Evolutionary conservation across 345 rosid genomes (phyloP).

Genomic region (Hibiscus tridactylites): DNA sequence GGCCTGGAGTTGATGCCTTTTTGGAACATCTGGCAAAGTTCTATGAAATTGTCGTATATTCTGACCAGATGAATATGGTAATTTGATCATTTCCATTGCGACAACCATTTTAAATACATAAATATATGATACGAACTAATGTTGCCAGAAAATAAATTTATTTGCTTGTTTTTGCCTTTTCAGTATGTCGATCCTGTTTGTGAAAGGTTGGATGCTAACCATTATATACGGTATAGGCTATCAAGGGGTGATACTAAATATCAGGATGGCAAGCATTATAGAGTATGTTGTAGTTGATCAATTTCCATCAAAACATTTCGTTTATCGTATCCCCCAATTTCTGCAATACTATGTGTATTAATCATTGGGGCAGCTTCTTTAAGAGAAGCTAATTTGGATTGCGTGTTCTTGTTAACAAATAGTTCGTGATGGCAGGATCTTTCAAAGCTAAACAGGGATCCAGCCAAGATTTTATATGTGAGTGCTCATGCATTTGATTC

Average conservation of each 20-base stretch:
- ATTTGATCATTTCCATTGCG: constrained; percentile 7
- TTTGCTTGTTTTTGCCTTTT: background rate
- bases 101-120: background rate
- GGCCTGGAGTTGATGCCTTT: constrained; percentile 95
- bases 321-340: background rate
- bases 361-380: background rate
- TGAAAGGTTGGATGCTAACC: background rate
- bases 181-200: constrained; percentile 1
- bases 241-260: constrained; percentile 79
- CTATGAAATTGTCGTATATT: constrained; percentile 76
- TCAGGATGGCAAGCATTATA: constrained; percentile 78
- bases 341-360: background rate
- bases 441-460: constrained; percentile 88
- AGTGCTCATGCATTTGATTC: constrained; percentile 76
- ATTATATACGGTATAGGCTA: constrained; percentile 41
- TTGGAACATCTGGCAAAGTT: constrained; percentile 74
- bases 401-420: background rate
- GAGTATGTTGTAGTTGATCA: constrained; percentile 41
- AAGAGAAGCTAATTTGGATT: background rate
- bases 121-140: background rate
- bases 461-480: constrained; percentile 60
- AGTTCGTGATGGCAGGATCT: constrained; percentile 61
- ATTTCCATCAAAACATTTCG: background rate
- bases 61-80: constrained; percentile 85
- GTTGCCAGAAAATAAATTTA: background rate